Conservation (phyloP, 2,329 filamentous ascomycete genomes). For the Daldinia sp. region DNA sequence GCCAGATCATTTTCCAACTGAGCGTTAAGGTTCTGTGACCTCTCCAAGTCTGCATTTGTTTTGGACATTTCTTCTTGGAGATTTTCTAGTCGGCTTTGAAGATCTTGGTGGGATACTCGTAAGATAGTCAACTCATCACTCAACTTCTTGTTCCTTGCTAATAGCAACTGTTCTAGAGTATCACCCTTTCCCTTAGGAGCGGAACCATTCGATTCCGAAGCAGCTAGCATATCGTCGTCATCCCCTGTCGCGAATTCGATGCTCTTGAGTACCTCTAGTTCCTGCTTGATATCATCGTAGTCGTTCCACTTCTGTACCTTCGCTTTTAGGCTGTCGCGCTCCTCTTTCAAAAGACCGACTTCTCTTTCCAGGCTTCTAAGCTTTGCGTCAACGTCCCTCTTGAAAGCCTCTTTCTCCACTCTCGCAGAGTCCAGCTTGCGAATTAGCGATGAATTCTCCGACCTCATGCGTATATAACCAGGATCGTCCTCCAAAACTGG, state of each 20-base stretch:
- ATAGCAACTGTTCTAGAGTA: constrained; percentile 87
- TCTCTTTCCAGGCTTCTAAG: constrained; percentile 85
- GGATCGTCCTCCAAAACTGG: constrained; percentile 87
- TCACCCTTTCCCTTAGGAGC: constrained; percentile 74
- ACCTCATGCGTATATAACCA: constrained; percentile 85
- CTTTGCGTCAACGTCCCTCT: constrained; percentile 79
- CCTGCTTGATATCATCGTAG: constrained; percentile 96
- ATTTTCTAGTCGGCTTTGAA: constrained; percentile 82
- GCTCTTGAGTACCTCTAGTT: constrained; percentile 95
- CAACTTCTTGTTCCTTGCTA: constrained; percentile 96
- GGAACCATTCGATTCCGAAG: constrained; percentile 61
- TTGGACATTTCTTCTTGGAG: constrained; percentile 86
- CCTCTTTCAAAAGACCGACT: constrained; percentile 77
- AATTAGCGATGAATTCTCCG: constrained; percentile 92
- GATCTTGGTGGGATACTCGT: constrained; percentile 91
- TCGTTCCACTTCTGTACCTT: constrained; percentile 92
- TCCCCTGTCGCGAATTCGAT: constrained; percentile 96
- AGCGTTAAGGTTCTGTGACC: constrained; percentile 83
- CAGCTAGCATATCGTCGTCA: constrained; percentile 73
- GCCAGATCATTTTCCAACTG: constrained; percentile 94
- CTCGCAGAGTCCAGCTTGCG: constrained; percentile 86
- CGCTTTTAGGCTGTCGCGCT: constrained; percentile 81
- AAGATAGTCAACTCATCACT: constrained; percentile 93
- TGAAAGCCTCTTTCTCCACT: constrained; percentile 85
- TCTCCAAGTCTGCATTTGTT: constrained; percentile 88